Evolutionary conservation across 768 basidiomycete genomes (phyloP).

Genomic region (Dacryopinax primogenitus): DNA sequence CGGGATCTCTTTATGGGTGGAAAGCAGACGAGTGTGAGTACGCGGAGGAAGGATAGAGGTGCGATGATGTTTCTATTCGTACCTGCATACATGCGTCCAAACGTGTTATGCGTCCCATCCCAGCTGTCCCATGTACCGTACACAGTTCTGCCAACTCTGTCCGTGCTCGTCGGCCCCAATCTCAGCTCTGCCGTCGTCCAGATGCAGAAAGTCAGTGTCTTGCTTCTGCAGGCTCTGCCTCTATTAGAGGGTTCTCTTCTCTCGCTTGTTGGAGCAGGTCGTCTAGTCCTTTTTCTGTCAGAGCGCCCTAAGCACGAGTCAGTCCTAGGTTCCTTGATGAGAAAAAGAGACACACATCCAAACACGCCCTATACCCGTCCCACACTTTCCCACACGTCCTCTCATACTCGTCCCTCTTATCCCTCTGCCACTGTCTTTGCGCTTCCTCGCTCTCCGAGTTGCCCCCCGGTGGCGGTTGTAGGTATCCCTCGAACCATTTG

Average conservation of each 20-base stretch:
- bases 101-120: no score
- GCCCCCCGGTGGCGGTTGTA: conserved; percentile 60
- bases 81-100: no score
- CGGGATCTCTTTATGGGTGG: neutral
- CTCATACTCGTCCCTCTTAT: conserved; percentile 82
- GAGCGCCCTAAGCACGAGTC: conserved; percentile 55
- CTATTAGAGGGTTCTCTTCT: conserved; percentile 59
- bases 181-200: neutral
- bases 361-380: conserved; percentile 64
- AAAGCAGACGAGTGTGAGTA: neutral
- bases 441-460: conserved; percentile 31
- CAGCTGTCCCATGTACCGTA: no score
- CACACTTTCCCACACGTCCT: conserved; percentile 72
- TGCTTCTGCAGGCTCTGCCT: conserved; percentile 25
- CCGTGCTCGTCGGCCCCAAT: neutral
- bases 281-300: conserved; percentile 63
- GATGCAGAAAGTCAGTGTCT: neutral
- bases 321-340: no score
- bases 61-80: no score
- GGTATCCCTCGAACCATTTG: conserved; percentile 93
- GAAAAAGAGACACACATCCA: conserved; percentile 47
- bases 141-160: neutral
- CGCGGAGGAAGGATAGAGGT: no score
- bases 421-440: conserved; percentile 49
- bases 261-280: conserved; percentile 65